These are phyloP conservation scores for Aspergillus quadrilineatus DNA, from an alignment of 2,329 filamentous ascomycete genomes.

Conservation along the genomic window DNA sequence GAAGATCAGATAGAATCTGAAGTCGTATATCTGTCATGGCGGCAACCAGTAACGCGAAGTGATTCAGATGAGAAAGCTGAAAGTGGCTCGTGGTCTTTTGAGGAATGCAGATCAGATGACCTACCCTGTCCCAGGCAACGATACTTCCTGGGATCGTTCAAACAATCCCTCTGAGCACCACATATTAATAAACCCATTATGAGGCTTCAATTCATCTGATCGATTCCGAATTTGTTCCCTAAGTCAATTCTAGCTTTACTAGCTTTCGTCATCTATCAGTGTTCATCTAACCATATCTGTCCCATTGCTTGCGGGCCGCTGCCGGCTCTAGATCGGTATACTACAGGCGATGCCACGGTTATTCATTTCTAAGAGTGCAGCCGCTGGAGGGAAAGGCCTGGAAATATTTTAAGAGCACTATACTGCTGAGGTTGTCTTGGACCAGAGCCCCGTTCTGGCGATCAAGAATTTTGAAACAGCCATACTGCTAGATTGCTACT, in stretches of 20 bases:
- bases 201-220: too few species aligned
- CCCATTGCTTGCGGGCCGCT: neutral
- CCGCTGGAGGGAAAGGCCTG: neutral
- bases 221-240: too few species aligned
- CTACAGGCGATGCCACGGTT: neutral
- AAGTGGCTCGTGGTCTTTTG: neutral
- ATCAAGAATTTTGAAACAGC: neutral
- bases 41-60: neutral
- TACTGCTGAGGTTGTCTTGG: neutral
- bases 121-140: too few species aligned
- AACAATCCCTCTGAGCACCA: too few species aligned
- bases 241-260: too few species aligned
- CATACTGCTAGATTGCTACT: neutral
- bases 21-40: neutral
- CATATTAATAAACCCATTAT: too few species aligned
- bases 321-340: neutral
- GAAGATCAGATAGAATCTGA: constrained; percentile 44
- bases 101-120: too few species aligned
- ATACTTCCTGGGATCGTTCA: too few species aligned
- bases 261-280: too few species aligned
- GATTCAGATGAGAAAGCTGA: neutral
- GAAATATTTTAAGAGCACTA: neutral
- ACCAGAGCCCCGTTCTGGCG: too few species aligned
- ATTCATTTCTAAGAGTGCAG: too few species aligned
- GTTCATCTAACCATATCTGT: too few species aligned